These are phyloP conservation scores for Aureobasidium subglaciale DNA, from an alignment of 2,329 filamentous ascomycete genomes.

Conservation along the genomic window DNA sequence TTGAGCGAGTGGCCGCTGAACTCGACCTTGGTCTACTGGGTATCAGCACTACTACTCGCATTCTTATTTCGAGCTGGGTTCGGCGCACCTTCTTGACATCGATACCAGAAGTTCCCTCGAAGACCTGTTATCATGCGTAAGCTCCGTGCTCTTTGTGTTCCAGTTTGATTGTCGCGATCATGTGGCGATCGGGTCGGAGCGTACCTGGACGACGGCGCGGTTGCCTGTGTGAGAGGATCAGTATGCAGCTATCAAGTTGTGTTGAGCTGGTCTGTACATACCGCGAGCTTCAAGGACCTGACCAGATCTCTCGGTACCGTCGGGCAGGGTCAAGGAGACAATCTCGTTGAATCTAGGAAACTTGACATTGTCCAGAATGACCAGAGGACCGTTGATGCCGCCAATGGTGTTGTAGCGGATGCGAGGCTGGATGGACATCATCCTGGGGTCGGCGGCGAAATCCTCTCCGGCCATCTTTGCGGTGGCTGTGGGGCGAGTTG, in stretches of 20 bases:
- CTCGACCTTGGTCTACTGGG: slow-evolving; percentile 78
- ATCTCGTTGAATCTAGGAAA: slow-evolving; percentile 97
- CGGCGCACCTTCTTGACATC: slow-evolving; percentile 75
- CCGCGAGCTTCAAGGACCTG: slow-evolving; percentile 97
- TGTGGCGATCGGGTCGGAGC: not conserved
- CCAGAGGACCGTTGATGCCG: slow-evolving; percentile 94
- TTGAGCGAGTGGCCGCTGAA: slow-evolving; percentile 97
- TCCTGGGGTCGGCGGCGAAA: slow-evolving; percentile 38
- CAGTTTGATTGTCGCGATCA: not conserved
- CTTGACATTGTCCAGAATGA: slow-evolving; percentile 98
- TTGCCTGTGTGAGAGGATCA: slow-evolving; percentile 54
- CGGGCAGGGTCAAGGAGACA: slow-evolving; percentile 87
- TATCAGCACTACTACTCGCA: slow-evolving; percentile 17
- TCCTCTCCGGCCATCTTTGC: slow-evolving; percentile 26
- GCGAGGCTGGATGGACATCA: slow-evolving; percentile 57
- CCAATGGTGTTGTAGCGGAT: slow-evolving; percentile 97
- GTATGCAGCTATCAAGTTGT: not conserved
- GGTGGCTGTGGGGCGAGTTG: not conserved
- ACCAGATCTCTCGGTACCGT: slow-evolving; percentile 87
- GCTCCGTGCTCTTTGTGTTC: not conserved
- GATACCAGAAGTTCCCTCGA: slow-evolving; percentile 93
- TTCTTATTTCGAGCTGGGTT: slow-evolving; percentile 37
- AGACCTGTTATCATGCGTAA: slow-evolving; percentile 56
- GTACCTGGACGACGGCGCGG: slow-evolving; percentile 89
- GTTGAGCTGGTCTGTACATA: slow-evolving; percentile 35